These are phyloP conservation scores for Pseudocercospora eumusae DNA, from an alignment of 2,329 filamentous ascomycete species.

Conservation along the genomic window DNA sequence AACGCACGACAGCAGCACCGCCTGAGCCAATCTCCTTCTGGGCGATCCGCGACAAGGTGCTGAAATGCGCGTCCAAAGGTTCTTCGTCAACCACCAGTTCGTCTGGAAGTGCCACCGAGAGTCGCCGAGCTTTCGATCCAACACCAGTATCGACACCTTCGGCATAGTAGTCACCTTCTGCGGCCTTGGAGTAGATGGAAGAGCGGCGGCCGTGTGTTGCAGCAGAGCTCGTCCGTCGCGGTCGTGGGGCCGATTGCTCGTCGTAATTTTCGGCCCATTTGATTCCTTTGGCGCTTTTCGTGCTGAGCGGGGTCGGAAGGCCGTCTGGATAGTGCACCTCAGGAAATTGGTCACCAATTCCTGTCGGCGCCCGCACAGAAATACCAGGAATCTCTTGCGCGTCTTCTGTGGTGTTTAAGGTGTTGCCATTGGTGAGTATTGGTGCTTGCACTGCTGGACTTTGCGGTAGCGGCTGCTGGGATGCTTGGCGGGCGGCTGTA, in stretches of 20 bases:
- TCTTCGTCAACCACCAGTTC: slow-evolving; percentile 43
- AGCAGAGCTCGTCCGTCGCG: slow-evolving; percentile 33
- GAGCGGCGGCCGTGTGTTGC: slow-evolving; percentile 34
- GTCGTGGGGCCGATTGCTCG: slow-evolving; percentile 16
- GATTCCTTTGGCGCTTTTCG: slow-evolving; percentile 29
- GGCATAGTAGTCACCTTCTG: slow-evolving; percentile 32
- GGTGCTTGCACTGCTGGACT: slow-evolving; percentile 12
- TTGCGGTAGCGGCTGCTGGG: slow-evolving; percentile 5
- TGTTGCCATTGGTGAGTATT: slow-evolving; percentile 15
- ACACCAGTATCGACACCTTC: slow-evolving; percentile 39
- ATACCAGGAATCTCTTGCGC: slow-evolving; percentile 7
- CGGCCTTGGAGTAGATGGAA: slow-evolving; percentile 37
- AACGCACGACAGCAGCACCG: slow-evolving; percentile 76
- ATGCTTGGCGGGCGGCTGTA: slow-evolving; percentile 15
- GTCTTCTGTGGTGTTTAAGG: slow-evolving; percentile 1
- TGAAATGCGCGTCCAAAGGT: slow-evolving; percentile 49
- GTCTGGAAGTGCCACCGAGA: slow-evolving; percentile 37
- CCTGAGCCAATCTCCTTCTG: slow-evolving; percentile 79
- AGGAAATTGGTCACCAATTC: slow-evolving; percentile 19
- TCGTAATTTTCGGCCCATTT: slow-evolving; percentile 28
- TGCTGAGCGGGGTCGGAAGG: slow-evolving; percentile 22
- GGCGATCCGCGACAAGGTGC: slow-evolving; percentile 69
- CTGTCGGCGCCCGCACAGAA: slow-evolving; percentile 18
- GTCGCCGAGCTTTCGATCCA: slow-evolving; percentile 40
- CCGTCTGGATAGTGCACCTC: slow-evolving; percentile 26